Base-by-base conservation (phyloP, 148 eudicot species). In the Chenopodium album region DNA sequence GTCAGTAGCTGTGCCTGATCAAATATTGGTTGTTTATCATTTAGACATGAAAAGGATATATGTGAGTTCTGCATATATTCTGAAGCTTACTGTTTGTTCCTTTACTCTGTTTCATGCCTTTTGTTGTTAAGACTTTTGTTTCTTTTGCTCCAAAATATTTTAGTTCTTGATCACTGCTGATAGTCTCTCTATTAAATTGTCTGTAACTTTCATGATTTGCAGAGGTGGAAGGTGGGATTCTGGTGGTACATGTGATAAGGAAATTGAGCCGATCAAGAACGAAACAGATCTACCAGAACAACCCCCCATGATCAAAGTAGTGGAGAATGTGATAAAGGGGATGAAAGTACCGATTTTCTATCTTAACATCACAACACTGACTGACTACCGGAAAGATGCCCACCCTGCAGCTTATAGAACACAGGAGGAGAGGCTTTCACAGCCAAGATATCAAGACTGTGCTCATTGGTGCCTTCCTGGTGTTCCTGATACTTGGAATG, bases 391-490 rank as follows among this genome's bases (percentile, higher is more conserved):
- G 48, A 90, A 79, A 78, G 97, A 93, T 76, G 97, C 87, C 3
- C 97, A 93, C 76, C 97, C 97, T 28, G 85, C 92, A 19, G 71
- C 88, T 71, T 90, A 83, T 86, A 76, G 92, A 70, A 85, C 85
- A 76, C 86, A 80, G 17, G 92, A 88, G 85, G 94, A 90, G 87
- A 89, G 84, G 74, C 82, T 71, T 22, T 78, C 83, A 9, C 83
- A 85, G 10, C 23, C 78, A 63, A 85, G 84, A 56, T 85, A 81
- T 68, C 95, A 92, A 78, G 94, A 93, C 73, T 93, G 97, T 85
- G 88, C 92, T 19, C 94, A 93, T 80, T 93, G 97, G 97, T 93
- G 97, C 77, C 89, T 93, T 59, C 97, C 97, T 56, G 97, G 95
- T 52, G 92, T 93, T 26, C 97, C 97, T 7, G 97, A 93, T 85